These are phyloP conservation scores for Panicum hallii DNA, from an alignment of 202 grass and related monocot genomes.

Conservation along the genomic window DNA sequence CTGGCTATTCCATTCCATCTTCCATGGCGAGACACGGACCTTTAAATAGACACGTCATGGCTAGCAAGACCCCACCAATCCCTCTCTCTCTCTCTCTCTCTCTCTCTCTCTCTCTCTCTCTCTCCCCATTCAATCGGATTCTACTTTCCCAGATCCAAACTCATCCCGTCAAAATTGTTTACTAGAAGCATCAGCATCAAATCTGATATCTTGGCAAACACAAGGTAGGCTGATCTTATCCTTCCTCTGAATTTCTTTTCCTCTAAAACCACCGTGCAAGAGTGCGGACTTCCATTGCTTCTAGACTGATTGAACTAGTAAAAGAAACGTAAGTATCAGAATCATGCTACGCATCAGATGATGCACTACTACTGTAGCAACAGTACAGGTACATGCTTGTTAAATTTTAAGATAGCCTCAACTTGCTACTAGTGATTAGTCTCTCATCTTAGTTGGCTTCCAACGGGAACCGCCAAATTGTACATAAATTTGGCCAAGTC, in stretches of 20 bases:
- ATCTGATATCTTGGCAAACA: constrained; percentile 22
- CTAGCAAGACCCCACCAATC: constrained; percentile 20
- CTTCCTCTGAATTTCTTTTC: constrained; percentile 4
- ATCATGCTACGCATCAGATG: constrained; percentile 2
- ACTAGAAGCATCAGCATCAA: constrained; percentile 23
- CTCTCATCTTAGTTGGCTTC: not conserved
- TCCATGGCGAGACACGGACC: constrained; percentile 17
- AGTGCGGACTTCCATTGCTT: constrained; percentile 34
- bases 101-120: too few relatives aligned
- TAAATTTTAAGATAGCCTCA: constrained; percentile 8
- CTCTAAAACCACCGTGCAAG: not conserved
- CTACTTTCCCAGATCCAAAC: not conserved
- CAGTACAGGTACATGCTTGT: not conserved
- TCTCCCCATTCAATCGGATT: not conserved
- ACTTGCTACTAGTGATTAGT: constrained; percentile 38
- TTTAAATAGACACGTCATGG: constrained; percentile 49
- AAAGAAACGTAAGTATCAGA: not conserved
- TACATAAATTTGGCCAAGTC: constrained; percentile 36
- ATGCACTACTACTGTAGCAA: not conserved
- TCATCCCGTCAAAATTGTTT: not conserved
- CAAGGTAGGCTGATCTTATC: constrained; percentile 8
- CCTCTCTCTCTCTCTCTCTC: too few relatives aligned
- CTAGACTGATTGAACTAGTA: constrained; percentile 8
- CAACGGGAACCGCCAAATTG: constrained; percentile 19
- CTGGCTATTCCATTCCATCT: not conserved